These are phyloP conservation scores for Hyphopichia burtonii DNA, from an alignment of 1,139 yeast genomes.

Conservation along the genomic window DNA sequence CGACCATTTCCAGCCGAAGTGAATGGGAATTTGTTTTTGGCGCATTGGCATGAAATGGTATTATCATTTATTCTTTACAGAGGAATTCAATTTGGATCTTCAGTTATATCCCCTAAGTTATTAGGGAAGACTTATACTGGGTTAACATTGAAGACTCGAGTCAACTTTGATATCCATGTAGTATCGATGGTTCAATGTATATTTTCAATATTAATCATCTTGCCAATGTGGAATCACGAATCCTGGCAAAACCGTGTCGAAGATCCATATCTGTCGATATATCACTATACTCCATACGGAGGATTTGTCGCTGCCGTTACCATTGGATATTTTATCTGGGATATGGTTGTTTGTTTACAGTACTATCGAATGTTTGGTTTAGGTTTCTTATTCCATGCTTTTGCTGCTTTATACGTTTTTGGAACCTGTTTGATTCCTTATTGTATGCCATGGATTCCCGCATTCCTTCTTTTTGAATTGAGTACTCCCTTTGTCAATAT, in stretches of 20 bases:
- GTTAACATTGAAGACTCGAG: conserved; percentile 44
- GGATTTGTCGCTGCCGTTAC: conserved; percentile 73
- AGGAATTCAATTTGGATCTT: conserved; percentile 41
- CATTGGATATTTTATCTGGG: conserved; percentile 93
- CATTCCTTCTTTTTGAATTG: conserved; percentile 81
- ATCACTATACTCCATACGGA: conserved; percentile 71
- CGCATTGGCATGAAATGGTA: conserved; percentile 58
- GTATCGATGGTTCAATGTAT: conserved; percentile 85
- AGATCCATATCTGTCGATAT: conserved; percentile 49
- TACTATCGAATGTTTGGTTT: conserved; percentile 70
- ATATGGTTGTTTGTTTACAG: conserved; percentile 60
- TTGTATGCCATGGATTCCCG: conserved; percentile 75
- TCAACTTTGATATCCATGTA: conserved; percentile 84
- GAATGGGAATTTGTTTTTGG: conserved; percentile 20
- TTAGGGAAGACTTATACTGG: conserved; percentile 50
- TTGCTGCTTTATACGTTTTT: conserved; percentile 78
- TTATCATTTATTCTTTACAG: conserved; percentile 40
- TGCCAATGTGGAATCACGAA: conserved; percentile 60
- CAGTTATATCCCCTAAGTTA: conserved; percentile 24
- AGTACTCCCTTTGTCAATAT: conserved; percentile 92
- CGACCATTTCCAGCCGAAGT: conserved; percentile 48
- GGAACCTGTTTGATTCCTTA: conserved; percentile 49
- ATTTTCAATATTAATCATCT: conserved; percentile 50
- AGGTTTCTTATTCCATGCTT: conserved; percentile 84
- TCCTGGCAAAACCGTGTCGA: conserved; percentile 37